A percentile compares a stretch with the other conserved stretches of the same genome.
Evolutionary conservation across 768 basidiomycete species (phyloP).

Genomic region (Tricholoma sp.): DNA sequence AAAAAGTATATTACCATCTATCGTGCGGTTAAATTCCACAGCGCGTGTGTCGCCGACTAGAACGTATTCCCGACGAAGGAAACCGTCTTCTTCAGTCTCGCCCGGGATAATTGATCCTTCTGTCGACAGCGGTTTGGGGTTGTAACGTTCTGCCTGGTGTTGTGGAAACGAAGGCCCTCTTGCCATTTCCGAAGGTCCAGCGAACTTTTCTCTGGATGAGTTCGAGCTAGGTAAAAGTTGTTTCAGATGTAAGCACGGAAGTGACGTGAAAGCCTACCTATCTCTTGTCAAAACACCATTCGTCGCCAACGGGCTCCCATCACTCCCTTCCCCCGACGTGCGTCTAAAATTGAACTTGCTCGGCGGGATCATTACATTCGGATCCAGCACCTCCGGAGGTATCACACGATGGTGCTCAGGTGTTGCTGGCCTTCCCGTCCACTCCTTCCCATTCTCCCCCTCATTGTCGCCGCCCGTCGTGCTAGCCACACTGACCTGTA

Average conservation of each 20-base stretch:
- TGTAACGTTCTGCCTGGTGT: conserved; percentile 13
- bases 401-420: conserved; percentile 74
- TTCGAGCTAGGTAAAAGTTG: conserved; percentile 12
- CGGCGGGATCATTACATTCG: conserved; percentile 75
- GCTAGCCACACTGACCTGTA: conserved; percentile 20
- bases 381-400: conserved; percentile 76
- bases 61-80: conserved; percentile 84
- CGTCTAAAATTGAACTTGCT: conserved; percentile 72
- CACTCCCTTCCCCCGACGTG: conserved; percentile 23
- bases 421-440: conserved; percentile 39
- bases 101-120: conserved; percentile 73
- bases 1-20: conserved; percentile 64
- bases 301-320: conserved; percentile 16
- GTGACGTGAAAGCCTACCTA: conserved; percentile 16
- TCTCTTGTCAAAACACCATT: conserved; percentile 19
- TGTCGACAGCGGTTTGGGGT: conserved; percentile 37
- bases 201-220: conserved; percentile 18
- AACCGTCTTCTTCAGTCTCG: conserved; percentile 79
- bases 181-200: conserved; percentile 18
- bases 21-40: conserved; percentile 86
- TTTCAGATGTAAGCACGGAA: neutral
- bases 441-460: conserved; percentile 22
- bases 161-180: conserved; percentile 15
- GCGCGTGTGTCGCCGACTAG: conserved; percentile 86
- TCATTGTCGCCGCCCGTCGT: conserved; percentile 25